Evolutionary conservation across 2,329 filamentous ascomycete species (phyloP).

Genomic region (Aspergillus japonicus): DNA sequence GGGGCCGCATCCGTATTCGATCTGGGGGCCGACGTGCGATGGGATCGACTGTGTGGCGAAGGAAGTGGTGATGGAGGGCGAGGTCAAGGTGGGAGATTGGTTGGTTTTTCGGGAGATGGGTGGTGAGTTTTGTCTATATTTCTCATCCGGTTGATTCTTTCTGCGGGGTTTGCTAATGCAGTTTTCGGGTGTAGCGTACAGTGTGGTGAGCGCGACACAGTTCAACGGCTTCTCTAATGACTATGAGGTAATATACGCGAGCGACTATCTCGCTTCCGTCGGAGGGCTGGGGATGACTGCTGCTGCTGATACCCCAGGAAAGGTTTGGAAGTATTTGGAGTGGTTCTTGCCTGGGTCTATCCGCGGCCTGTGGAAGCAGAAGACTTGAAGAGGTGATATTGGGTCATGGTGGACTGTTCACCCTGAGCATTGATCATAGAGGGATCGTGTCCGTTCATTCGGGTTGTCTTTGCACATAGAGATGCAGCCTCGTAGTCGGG

Average conservation of each 20-base stretch:
- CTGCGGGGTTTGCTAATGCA: too few relatives aligned
- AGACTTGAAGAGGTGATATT: too few relatives aligned
- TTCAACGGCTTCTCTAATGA: conserved; percentile 26
- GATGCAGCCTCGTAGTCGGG: too few relatives aligned
- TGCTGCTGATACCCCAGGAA: not conserved
- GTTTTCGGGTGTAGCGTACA: conserved; percentile 16
- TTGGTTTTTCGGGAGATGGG: conserved; percentile 30
- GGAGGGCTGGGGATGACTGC: not conserved
- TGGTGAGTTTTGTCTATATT: conserved; percentile 15
- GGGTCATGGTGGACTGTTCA: too few relatives aligned
- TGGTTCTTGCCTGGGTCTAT: not conserved
- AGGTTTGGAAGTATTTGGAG: not conserved
- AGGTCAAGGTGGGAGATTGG: conserved; percentile 28
- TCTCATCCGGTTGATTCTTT: too few relatives aligned
- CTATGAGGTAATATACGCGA: conserved; percentile 16
- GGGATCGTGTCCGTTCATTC: too few relatives aligned
- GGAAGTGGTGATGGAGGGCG: conserved; percentile 12
- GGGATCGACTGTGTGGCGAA: conserved; percentile 25
- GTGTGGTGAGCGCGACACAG: conserved; percentile 18
- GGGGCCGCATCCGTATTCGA: conserved; percentile 22
- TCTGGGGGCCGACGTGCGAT: conserved; percentile 33
- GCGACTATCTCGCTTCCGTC: not conserved
- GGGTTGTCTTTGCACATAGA: too few relatives aligned
- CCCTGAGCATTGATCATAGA: too few relatives aligned
- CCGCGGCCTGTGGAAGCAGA: not conserved